Base-by-base conservation (phyloP, 1,139 yeast genomes). In the Meyerozyma sp. region DNA sequence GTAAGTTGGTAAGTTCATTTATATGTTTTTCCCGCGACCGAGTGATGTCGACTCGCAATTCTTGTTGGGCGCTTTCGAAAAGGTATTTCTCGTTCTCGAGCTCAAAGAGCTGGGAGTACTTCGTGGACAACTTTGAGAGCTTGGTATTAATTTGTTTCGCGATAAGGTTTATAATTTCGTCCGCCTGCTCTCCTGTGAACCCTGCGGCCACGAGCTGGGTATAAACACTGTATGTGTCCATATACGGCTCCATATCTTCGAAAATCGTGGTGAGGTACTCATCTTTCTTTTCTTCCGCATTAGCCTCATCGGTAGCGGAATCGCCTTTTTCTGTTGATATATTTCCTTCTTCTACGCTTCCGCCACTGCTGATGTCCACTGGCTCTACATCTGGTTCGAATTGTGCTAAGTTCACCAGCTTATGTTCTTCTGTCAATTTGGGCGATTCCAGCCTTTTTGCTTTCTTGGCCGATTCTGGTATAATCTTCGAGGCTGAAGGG, bases 51-150 rank as follows among this genome's bases (percentile, higher is more conserved):
- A 87, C 89, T 42, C 86, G 64, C 36, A 93, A 67, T 60, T 93
- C 98, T 45, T 93, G 85, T 52, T 90, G 88, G 0, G 97, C 96
- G 39, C 97, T 95, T 58, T 90, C 94, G 62, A 90, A 91, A 26
- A 93, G 67, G 59, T 93, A 93, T 21, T 81, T 77, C 55, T 90
- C 96, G 56, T 90, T 91, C 49, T 89, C 96, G 14, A 89, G 69
- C 51, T 88, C 95, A 50, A 79, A 79, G 23, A 68, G 66, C 32
- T 88, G 87, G 8, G 89, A 73, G 55, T 79, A 81, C 48, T 76
- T 77, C 2, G 76, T 73, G 30, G 81, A 73, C 38, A 86, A 68
- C 54, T 79, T 77, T 6, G 76, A 67, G 43, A 90, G 69, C 45
- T 84, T 77, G 16, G 73, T 57, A 46, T 79, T 75, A 44, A 84